phyloP scores from a whole-genome alignment of 106 monocot genomes.

The Dendrobium nobile region DNA sequence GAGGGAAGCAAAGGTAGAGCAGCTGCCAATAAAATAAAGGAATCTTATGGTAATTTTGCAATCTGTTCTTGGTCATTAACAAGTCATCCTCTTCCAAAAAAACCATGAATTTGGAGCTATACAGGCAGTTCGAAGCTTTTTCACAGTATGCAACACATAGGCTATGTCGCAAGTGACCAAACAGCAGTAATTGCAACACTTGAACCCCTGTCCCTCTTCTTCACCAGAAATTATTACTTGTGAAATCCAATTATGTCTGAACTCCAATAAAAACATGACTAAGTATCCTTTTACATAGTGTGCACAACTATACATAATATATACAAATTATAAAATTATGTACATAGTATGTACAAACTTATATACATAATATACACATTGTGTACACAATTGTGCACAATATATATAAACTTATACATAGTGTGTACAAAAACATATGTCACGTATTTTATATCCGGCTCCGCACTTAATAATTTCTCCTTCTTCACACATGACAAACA shows the following conservation, averaged over 20 bases:
- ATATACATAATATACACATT: no score
- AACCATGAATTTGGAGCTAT: conserved; percentile 72
- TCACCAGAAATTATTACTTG: not conserved
- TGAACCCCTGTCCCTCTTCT: conserved; percentile 27
- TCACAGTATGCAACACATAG: conserved; percentile 63
- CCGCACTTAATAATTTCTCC: no score
- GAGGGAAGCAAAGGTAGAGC: conserved; percentile 53
- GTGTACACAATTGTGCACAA: no score
- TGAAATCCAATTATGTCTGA: no score
- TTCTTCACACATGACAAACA: no score
- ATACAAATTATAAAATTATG: no score
- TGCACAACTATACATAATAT: no score
- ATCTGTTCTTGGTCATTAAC: conserved; percentile 69
- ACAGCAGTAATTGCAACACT: conserved; percentile 37
- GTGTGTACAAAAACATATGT: no score
- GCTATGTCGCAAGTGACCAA: conserved; percentile 51
- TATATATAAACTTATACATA: no score
- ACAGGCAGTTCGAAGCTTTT: conserved; percentile 78
- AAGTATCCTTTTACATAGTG: not conserved
- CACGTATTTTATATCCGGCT: no score
- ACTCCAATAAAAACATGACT: conserved; percentile 11
- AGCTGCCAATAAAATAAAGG: conserved; percentile 56
- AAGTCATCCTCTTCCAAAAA: conserved; percentile 80
- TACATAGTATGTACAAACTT: no score
- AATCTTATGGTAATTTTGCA: conserved; percentile 52